phyloP scores from a whole-genome alignment of 805 yeast species.

The Pichia kluyveri region DNA sequence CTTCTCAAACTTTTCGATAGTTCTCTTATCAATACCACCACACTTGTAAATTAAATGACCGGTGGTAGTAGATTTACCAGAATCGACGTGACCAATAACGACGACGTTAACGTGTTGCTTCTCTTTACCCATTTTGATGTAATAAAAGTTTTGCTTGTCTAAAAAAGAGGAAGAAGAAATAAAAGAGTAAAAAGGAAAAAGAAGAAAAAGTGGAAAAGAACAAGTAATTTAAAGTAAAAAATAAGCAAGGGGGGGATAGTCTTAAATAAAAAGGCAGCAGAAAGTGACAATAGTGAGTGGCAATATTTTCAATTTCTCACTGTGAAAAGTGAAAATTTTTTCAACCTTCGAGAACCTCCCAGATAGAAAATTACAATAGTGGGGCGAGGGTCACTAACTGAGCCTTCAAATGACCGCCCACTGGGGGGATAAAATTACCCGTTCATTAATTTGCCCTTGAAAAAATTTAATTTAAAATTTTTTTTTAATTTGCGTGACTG shows the following conservation, averaged over 20 bases:
- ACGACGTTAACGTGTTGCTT: conserved; percentile 99
- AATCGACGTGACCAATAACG: conserved; percentile 99
- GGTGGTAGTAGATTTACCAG: conserved; percentile 97
- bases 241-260: too few species aligned
- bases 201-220: neutral
- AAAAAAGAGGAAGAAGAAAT: neutral
- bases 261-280: neutral
- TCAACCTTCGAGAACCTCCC: too few species aligned
- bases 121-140: conserved; percentile 64
- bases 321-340: too few species aligned
- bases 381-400: too few species aligned
- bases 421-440: too few species aligned
- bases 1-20: conserved; percentile 96
- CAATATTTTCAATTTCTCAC: neutral
- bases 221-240: neutral
- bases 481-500: too few species aligned
- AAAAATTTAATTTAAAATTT: too few species aligned
- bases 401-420: too few species aligned
- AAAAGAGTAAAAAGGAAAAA: neutral
- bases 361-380: too few species aligned
- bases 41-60: conserved; percentile 99
- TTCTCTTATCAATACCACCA: conserved; percentile 99
- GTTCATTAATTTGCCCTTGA: too few species aligned
- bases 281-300: neutral
- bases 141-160: conserved; percentile 1